phyloP scores from a whole-genome alignment of 2,329 filamentous ascomycete species.

The Xylaria multiplex region DNA sequence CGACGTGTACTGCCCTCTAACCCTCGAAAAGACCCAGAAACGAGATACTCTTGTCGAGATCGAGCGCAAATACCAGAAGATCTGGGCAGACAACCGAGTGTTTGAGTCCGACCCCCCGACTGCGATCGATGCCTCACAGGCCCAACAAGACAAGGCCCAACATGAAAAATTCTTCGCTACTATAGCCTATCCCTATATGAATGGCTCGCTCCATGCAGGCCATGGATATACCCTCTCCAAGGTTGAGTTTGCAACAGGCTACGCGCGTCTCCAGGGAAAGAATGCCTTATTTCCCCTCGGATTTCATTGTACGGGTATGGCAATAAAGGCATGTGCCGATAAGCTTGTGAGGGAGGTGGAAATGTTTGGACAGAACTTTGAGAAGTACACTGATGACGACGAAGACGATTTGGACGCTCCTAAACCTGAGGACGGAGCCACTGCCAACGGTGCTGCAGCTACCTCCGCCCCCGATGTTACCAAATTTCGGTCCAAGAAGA shows the following conservation, averaged over 20 bases:
- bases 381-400: constrained; percentile 65
- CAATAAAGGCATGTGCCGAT: constrained; percentile 32
- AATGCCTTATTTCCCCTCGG: constrained; percentile 54
- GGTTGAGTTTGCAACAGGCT: constrained; percentile 7
- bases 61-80: neutral
- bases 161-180: constrained; percentile 5
- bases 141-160: neutral
- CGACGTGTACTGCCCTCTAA: neutral
- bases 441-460: neutral
- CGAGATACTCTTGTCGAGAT: constrained; percentile 16
- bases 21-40: constrained; percentile 15
- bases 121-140: no score
- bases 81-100: no score
- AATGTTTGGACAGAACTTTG: constrained; percentile 47
- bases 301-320: constrained; percentile 32
- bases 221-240: constrained; percentile 4
- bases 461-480: neutral
- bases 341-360: constrained; percentile 31
- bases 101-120: neutral
- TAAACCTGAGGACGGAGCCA: neutral
- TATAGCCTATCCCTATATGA: constrained; percentile 16
- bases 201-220: neutral
- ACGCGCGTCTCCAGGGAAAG: constrained; percentile 2
- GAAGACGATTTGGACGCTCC: neutral
- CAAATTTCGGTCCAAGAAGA: constrained; percentile 65